phyloP scores from a whole-genome alignment of 2,329 filamentous ascomycete species.

The Dactylella cylindrospora region DNA sequence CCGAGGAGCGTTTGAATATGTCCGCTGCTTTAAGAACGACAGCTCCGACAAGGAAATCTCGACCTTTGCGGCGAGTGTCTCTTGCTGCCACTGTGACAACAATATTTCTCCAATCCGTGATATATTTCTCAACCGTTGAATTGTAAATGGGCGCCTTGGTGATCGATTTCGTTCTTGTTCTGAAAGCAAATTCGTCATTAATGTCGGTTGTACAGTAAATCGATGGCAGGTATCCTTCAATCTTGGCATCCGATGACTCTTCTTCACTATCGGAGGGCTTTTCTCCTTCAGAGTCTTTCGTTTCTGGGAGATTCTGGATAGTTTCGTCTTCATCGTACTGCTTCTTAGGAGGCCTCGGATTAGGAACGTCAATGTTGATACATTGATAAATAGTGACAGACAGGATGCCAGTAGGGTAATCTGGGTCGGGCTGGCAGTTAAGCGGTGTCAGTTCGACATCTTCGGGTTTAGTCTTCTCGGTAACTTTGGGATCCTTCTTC shows the following conservation, averaged over 20 bases:
- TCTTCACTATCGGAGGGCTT: constrained; percentile 51
- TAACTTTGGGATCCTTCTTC: constrained; percentile 76
- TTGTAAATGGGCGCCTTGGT: constrained; percentile 97
- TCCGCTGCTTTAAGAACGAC: constrained; percentile 85
- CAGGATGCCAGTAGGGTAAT: constrained; percentile 89
- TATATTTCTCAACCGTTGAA: constrained; percentile 86
- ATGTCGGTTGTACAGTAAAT: constrained; percentile 90
- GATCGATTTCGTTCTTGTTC: constrained; percentile 87
- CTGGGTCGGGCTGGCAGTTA: constrained; percentile 86
- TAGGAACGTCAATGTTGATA: constrained; percentile 71
- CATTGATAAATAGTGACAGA: constrained; percentile 90
- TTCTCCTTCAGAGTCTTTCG: constrained; percentile 77
- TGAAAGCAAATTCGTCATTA: constrained; percentile 76
- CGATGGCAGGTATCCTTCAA: constrained; percentile 64
- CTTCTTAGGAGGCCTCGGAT: constrained; percentile 28
- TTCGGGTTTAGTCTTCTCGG: constrained; percentile 74
- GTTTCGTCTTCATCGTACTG: constrained; percentile 24
- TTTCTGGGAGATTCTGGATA: constrained; percentile 64
- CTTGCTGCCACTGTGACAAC: constrained; percentile 89
- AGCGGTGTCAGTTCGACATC: constrained; percentile 79
- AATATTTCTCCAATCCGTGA: constrained; percentile 89
- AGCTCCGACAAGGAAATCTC: constrained; percentile 90
- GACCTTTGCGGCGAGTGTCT: constrained; percentile 83
- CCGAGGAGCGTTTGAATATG: constrained; percentile 79
- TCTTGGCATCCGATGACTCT: constrained; percentile 26